Evolutionary conservation across 2,329 filamentous ascomycete genomes (phyloP), one percentile per base, ranked within the genome.

Genomic region (Venturia nashicola): DNA sequence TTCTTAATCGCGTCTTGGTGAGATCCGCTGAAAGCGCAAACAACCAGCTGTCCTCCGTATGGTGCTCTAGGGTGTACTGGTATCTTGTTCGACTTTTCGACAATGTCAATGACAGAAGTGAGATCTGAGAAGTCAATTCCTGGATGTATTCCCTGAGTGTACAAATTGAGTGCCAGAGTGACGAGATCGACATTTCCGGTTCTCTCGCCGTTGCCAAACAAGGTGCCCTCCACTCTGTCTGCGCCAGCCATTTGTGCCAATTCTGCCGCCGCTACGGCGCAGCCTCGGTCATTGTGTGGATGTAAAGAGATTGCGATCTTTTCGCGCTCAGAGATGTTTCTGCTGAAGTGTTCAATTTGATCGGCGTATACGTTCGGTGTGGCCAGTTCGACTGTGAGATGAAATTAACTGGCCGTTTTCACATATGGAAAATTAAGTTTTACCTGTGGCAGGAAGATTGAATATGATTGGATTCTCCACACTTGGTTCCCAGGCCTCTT

Each of bases 1-100:
- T 97, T 97, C 78, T 95, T 95, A 79, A 97, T 96, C 62, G 93
- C 93, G 72, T 97, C 92, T 76, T 97, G 92, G 75, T 97, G 93
- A 34, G 87, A 91, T 63, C 93, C 92, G 68, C 86, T 91, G 78
- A 97, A 97, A 32, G 92, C 91, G 72, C 88, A 94, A 34, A 93
- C 88, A n/a, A 96, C 91, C 68, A 97, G 83, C 70, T 90, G 89
- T 36, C 92, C 93, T 62, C 89, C 92, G 71, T 97, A 97, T 0
- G 93, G 93, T 66, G 90, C 90, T 68, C 93, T 86, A 61, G 89
- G 88, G 72, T 96, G 92, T 5, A 97, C 85, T 7, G 93, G 91
- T 66, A 97, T 96, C 81, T 97, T 97, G 77, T 90, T 97, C 79
- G 89, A 92, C 67, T 87, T 84, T 78, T 97, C 93, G 42, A 97